phyloP scores from a whole-genome alignment of 1,284 basidiomycete genomes.

The Ceratobasidium sp. region DNA sequence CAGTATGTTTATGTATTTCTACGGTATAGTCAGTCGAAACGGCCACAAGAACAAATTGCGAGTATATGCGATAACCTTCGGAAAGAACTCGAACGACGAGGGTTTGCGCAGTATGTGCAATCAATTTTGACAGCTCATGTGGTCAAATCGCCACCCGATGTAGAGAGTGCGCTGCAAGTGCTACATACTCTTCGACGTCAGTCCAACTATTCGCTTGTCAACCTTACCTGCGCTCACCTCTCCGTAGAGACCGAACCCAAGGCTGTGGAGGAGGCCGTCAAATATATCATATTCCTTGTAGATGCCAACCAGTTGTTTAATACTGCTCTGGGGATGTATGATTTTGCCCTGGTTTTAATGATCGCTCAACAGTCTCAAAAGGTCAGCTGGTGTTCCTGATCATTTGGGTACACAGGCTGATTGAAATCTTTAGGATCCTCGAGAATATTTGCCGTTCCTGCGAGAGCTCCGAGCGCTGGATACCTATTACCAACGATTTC shows the following conservation, averaged over 20 bases:
- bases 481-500: conserved; percentile 86
- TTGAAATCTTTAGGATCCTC: conserved; percentile 78
- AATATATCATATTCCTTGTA: conserved; percentile 98
- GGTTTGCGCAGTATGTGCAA: conserved; percentile 86
- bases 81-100: conserved; percentile 75
- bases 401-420: neutral
- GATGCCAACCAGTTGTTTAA: conserved; percentile 94
- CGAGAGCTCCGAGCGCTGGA: conserved; percentile 87
- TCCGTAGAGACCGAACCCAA: conserved; percentile 74
- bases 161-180: conserved; percentile 80
- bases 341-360: conserved; percentile 95
- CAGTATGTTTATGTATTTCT: neutral
- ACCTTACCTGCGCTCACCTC: conserved; percentile 16
- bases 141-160: conserved; percentile 91
- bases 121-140: conserved; percentile 93
- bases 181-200: conserved; percentile 78
- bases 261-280: conserved; percentile 94
- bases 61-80: conserved; percentile 86
- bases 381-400: conserved; percentile 61
- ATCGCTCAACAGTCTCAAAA: conserved; percentile 98
- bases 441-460: conserved; percentile 97
- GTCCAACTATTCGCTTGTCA: neutral
- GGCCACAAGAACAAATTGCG: conserved; percentile 71
- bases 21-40: conserved; percentile 68
- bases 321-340: conserved; percentile 98